Percentiles rank a stretch among this genome's conserved stretches.
These are phyloP conservation scores for Platanus orientalis DNA, from an alignment of 164 flowering plant genomes.

Conservation along the genomic window DNA sequence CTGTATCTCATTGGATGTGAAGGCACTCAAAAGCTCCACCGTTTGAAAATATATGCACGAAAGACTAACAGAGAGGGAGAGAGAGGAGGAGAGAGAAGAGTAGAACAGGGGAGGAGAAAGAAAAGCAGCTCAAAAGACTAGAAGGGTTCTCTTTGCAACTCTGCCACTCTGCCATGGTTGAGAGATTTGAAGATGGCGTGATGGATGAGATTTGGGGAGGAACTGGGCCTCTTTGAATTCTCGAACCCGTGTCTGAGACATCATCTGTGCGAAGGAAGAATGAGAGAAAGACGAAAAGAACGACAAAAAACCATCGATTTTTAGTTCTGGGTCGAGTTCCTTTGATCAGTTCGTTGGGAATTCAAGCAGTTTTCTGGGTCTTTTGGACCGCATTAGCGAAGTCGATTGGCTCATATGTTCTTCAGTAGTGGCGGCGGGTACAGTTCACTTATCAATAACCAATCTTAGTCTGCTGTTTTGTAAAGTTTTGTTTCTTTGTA, in stretches of 20 bases:
- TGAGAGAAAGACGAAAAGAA: not conserved
- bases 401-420: slow-evolving; percentile 3
- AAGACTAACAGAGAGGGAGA: not conserved
- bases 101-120: too few species aligned
- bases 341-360: not conserved
- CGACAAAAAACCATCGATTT: not conserved
- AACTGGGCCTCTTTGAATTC: slow-evolving; percentile 34
- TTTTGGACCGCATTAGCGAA: not conserved
- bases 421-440: slow-evolving; percentile 19
- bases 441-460: not conserved
- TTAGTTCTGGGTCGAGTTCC: slow-evolving; percentile 6
- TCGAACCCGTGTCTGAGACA: not conserved
- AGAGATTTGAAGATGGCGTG: slow-evolving; percentile 33
- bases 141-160: not conserved
- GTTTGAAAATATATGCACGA: not conserved
- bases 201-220: slow-evolving; percentile 43
- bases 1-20: not conserved
- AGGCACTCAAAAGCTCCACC: not conserved
- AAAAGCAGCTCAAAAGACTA: too few species aligned
- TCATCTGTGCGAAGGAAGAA: not conserved
- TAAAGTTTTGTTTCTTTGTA: not conserved
- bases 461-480: not conserved
- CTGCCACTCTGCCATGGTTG: slow-evolving; percentile 33
- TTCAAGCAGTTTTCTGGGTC: slow-evolving; percentile 2
- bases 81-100: slow-evolving; percentile 6